Evolutionary conservation across 2,329 filamentous ascomycete species (phyloP), one percentile per base, ranked within the genome.

Genomic region (Ceratocystis diversiconidia): DNA sequence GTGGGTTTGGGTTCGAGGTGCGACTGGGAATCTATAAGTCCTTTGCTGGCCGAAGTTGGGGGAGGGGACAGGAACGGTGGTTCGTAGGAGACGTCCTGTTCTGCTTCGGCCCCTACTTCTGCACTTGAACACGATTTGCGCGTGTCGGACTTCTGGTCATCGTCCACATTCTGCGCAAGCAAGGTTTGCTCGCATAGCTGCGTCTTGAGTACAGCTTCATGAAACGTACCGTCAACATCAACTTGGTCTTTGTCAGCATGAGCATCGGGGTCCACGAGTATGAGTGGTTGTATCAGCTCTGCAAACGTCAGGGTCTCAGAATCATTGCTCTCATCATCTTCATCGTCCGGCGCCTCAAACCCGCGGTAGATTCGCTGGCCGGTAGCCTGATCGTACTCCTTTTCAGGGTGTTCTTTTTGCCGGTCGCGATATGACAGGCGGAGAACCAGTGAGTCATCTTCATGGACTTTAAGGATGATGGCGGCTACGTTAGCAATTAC

Each of bases 291-390:
- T 46, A 84, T 80, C 72, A 94, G 78, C 25, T 89, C 85, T 1
- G 73, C 72, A 74, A 88, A 86, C 0, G 73, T 70, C 36, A 91
- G 67, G 5, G 78, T 78, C n/a, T 85, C 80, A 61, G 81, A 77
- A 0, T 87, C 87, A 68, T 86, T 41, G 17, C 2, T 25, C 5
- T 63, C 62, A 8, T 63, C 62, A 80, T 65, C 87, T 5, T 85
- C 80, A 6, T 83, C 76, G 10, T 82, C 82, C 0, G 87, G 86
- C 70, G 85, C 85, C 70, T 95, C 90, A 69, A 95, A 94, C 6
- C 63, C 63, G 66, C 85, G 88, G 68, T 82, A 95, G 8, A 90
- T 75, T 8, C 90, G 81, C 68, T 87, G 79, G 0, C 90, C 90
- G 0, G 87, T 86, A 48, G 81, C 75, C 10, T 84, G 79, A 70